Percentiles rank a stretch among this genome's conserved stretches.
These are phyloP conservation scores for Symmetrospora coprosmae DNA, from an alignment of 768 basidiomycete species.

Conservation along the genomic window DNA sequence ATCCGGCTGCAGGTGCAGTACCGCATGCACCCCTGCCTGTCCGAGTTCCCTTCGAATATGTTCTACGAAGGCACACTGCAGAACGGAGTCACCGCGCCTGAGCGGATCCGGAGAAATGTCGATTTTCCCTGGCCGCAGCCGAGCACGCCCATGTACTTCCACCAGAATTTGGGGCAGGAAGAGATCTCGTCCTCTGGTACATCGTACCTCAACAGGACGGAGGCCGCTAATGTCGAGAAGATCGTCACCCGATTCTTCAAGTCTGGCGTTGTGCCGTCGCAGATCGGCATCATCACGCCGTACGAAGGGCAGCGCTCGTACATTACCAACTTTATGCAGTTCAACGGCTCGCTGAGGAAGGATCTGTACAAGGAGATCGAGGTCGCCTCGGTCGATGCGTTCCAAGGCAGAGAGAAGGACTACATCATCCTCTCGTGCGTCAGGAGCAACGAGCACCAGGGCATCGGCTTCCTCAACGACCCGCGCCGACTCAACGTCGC, in stretches of 20 bases:
- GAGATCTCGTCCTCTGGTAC: constrained; percentile 98
- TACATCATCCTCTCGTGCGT: constrained; percentile 98
- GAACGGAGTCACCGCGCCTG: constrained; percentile 97
- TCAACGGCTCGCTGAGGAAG: constrained; percentile 98
- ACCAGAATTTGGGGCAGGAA: constrained; percentile 96
- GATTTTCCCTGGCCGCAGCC: constrained; percentile 98
- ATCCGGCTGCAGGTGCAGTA: constrained; percentile 99
- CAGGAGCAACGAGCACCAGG: constrained; percentile 96
- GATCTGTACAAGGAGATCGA: constrained; percentile 99
- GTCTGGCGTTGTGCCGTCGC: constrained; percentile 82
- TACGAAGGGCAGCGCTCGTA: constrained; percentile 98
- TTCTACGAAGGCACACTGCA: constrained; percentile 98
- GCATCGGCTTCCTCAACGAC: constrained; percentile 97
- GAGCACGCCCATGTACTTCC: constrained; percentile 99
- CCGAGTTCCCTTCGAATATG: constrained; percentile 99
- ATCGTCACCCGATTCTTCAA: constrained; percentile 99
- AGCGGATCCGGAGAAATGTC: constrained; percentile 89
- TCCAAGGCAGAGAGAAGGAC: constrained; percentile 99
- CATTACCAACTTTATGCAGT: constrained; percentile 99
- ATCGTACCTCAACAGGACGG: constrained; percentile 93
- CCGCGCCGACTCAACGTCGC: constrained; percentile 92
- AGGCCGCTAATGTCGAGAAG: constrained; percentile 98
- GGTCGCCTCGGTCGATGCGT: constrained; percentile 95
- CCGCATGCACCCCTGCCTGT: constrained; percentile 98
- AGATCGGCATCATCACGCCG: constrained; percentile 96